Conservation (phyloP, 2,329 filamentous ascomycete genomes). For the Tolypocladium ovalisporum region DNA sequence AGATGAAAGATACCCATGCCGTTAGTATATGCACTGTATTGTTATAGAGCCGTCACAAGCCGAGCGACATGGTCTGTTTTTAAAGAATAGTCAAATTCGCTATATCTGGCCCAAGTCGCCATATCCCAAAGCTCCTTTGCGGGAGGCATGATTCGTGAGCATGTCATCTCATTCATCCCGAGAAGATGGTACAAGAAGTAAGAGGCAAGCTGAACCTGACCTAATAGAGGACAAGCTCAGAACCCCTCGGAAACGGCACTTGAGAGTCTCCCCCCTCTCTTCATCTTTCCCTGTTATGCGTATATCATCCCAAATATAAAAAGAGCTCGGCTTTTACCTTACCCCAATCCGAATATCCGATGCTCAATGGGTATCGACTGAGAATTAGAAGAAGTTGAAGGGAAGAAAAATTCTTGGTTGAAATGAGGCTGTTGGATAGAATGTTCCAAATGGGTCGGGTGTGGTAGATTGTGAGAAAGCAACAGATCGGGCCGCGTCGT, state of each 20-base stretch:
- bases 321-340: slow-evolving; percentile 1
- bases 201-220: neutral
- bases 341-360: neutral
- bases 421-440: neutral
- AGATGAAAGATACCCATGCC: neutral
- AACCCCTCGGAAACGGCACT: neutral
- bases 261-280: neutral
- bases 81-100: neutral
- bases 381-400: slow-evolving; percentile 4
- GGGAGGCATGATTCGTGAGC: slow-evolving; percentile 2
- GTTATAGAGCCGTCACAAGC: neutral
- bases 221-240: neutral
- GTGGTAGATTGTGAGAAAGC: neutral
- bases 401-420: neutral
- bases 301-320: slow-evolving; percentile 6
- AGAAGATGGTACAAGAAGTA: neutral
- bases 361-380: slow-evolving; percentile 12
- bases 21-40: neutral
- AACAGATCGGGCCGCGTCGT: neutral
- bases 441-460: neutral
- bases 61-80: neutral
- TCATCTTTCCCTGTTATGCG: neutral
- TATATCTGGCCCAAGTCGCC: neutral
- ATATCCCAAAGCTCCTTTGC: neutral
- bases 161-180: neutral